These are phyloP conservation scores for Aureobasidium sp. DNA, from an alignment of 2,329 filamentous ascomycete genomes.

Conservation along the genomic window DNA sequence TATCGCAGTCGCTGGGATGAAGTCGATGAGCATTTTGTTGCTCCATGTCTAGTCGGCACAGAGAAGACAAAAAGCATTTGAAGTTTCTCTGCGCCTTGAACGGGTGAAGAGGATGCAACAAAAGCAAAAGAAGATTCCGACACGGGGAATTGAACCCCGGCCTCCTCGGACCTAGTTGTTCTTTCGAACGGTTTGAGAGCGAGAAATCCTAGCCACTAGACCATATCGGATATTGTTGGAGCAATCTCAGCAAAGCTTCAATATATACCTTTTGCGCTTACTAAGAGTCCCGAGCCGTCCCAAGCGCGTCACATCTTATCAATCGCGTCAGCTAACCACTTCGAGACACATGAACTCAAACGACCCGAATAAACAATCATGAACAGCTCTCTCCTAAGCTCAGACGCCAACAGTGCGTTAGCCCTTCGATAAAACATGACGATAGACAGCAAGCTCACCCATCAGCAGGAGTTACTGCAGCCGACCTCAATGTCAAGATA, in stretches of 20 bases:
- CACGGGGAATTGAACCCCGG: no score
- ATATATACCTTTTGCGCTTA: no score
- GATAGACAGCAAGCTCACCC: not conserved
- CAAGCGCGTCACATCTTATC: not conserved
- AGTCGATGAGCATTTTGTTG: no score
- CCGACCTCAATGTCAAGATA: not conserved
- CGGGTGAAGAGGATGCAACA: no score
- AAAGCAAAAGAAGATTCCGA: not conserved
- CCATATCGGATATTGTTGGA: not conserved
- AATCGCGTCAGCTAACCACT: not conserved
- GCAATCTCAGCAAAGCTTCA: not conserved
- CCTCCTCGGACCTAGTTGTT: no score
- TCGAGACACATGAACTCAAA: not conserved
- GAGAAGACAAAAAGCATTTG: no score
- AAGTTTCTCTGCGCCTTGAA: no score
- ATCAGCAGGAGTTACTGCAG: not conserved
- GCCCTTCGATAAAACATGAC: not conserved
- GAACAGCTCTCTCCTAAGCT: not conserved
- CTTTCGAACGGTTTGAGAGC: no score
- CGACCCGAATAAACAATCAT: not conserved
- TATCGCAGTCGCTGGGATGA: no score
- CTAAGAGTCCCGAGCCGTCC: not conserved
- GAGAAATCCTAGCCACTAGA: no score
- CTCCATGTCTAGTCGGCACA: no score
- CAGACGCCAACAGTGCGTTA: not conserved